Conservation (phyloP, 73 alveolate genomes). For the Stentor roeselii region DNA sequence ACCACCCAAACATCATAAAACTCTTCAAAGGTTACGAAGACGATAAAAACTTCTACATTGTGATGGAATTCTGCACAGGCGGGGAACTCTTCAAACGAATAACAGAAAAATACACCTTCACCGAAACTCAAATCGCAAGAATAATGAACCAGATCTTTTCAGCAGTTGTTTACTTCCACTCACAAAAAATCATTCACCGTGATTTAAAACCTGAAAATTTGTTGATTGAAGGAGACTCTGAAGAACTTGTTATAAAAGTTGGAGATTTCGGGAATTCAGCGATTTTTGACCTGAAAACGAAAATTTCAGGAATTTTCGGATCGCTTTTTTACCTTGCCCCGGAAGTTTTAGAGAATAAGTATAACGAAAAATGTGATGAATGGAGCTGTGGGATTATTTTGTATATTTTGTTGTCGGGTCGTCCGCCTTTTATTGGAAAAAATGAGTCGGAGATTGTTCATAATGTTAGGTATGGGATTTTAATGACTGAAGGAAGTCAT, state of each 20-base stretch:
- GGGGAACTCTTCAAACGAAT: slow-evolving; percentile 53
- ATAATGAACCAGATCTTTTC: slow-evolving; percentile 63
- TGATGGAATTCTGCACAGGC: slow-evolving; percentile 62
- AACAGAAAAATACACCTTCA: not conserved
- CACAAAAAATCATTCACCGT: slow-evolving; percentile 86
- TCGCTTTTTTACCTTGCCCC: slow-evolving; percentile 54
- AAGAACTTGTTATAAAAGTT: slow-evolving; percentile 66
- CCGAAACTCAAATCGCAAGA: slow-evolving; percentile 20
- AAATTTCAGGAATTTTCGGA: slow-evolving; percentile 36
- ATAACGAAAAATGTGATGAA: slow-evolving; percentile 62
- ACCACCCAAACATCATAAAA: slow-evolving; percentile 60
- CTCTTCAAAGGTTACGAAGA: slow-evolving; percentile 67
- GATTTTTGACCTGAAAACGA: slow-evolving; percentile 29
- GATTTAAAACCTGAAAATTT: slow-evolving; percentile 94
- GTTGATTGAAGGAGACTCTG: slow-evolving; percentile 66
- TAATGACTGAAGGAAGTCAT: slow-evolving; percentile 31
- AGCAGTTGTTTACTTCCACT: slow-evolving; percentile 85
- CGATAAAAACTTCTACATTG: slow-evolving; percentile 53
- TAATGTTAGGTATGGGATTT: slow-evolving; percentile 34
- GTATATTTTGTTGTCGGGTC: slow-evolving; percentile 46
- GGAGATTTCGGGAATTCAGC: slow-evolving; percentile 85
- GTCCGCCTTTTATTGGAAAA: slow-evolving; percentile 49
- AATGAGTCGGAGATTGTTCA: slow-evolving; percentile 36
- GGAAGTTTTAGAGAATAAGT: slow-evolving; percentile 48
- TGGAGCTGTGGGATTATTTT: slow-evolving; percentile 61